phyloP scores from a whole-genome alignment of 805 yeast genomes.

The Lachancea cidri region DNA sequence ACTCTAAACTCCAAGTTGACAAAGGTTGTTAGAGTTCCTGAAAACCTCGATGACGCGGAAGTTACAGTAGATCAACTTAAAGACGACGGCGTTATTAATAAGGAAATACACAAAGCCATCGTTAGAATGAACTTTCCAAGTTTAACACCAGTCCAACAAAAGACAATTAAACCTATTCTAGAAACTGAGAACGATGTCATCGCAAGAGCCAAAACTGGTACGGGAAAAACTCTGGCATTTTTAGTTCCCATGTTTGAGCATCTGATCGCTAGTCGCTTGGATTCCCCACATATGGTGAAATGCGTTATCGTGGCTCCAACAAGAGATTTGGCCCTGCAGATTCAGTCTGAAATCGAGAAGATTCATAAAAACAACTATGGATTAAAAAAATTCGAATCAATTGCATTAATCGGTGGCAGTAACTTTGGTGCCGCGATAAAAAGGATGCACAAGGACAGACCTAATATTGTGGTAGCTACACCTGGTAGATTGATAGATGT shows the following conservation, averaged over 20 bases:
- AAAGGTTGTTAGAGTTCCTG: constrained; percentile 19
- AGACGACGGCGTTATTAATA: constrained; percentile 28
- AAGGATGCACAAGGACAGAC: constrained; percentile 27
- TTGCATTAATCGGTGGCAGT: constrained; percentile 67
- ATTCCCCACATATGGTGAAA: constrained; percentile 38
- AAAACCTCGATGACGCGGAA: constrained; percentile 14
- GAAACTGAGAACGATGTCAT: constrained; percentile 58
- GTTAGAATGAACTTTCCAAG: constrained; percentile 41
- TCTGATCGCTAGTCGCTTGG: constrained; percentile 32
- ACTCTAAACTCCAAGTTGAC: constrained; percentile 13
- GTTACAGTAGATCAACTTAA: constrained; percentile 28
- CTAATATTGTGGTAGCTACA: constrained; percentile 75
- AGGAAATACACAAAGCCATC: constrained; percentile 33
- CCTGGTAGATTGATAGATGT: constrained; percentile 81
- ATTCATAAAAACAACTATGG: constrained; percentile 32
- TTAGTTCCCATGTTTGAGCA: constrained; percentile 73
- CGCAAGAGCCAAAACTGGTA: constrained; percentile 90
- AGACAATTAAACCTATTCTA: constrained; percentile 54
- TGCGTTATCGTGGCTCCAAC: constrained; percentile 82
- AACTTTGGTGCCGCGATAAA: constrained; percentile 36
- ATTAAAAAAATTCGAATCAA: constrained; percentile 35
- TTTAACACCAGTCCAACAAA: constrained; percentile 66
- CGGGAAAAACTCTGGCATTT: constrained; percentile 90
- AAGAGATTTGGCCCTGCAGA: constrained; percentile 84
- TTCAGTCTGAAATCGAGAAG: constrained; percentile 56